phyloP scores from a whole-genome alignment of 768 basidiomycete genomes.

The Austroboletus festivus region DNA sequence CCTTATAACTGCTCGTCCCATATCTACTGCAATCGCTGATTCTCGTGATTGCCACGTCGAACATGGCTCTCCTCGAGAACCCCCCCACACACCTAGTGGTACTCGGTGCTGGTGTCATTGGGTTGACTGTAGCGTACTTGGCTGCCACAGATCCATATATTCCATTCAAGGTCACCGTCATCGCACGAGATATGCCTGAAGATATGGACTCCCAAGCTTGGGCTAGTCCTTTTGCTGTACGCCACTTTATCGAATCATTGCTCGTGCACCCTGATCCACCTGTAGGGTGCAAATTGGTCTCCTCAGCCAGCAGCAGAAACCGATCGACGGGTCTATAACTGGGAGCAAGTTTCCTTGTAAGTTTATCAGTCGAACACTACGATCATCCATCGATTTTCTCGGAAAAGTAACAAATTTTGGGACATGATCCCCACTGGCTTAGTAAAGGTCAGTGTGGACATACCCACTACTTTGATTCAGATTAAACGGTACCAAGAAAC shows the following conservation, averaged over 20 bases:
- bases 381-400: slow-evolving; percentile 4
- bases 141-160: slow-evolving; percentile 22
- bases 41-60: background rate
- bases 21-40: slow-evolving; percentile 4
- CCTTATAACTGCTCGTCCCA: background rate
- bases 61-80: slow-evolving; percentile 11
- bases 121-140: slow-evolving; percentile 36
- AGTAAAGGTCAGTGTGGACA: slow-evolving; percentile 31
- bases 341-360: slow-evolving; percentile 45
- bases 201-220: slow-evolving; percentile 42
- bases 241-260: slow-evolving; percentile 7
- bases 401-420: slow-evolving; percentile 43
- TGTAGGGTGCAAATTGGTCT: slow-evolving; percentile 47
- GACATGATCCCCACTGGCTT: slow-evolving; percentile 43
- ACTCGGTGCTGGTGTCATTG: slow-evolving; percentile 40
- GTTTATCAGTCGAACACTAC: slow-evolving; percentile 6
- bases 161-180: slow-evolving; percentile 24
- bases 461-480: background rate
- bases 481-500: slow-evolving; percentile 27
- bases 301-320: slow-evolving; percentile 37
- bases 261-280: background rate
- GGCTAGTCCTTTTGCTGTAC: slow-evolving; percentile 51
- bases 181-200: slow-evolving; percentile 38
- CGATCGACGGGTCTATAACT: slow-evolving; percentile 33
- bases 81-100: slow-evolving; percentile 25